phyloP scores from a whole-genome alignment of 2,329 filamentous ascomycete genomes.

The Aureobasidium uvarum region DNA sequence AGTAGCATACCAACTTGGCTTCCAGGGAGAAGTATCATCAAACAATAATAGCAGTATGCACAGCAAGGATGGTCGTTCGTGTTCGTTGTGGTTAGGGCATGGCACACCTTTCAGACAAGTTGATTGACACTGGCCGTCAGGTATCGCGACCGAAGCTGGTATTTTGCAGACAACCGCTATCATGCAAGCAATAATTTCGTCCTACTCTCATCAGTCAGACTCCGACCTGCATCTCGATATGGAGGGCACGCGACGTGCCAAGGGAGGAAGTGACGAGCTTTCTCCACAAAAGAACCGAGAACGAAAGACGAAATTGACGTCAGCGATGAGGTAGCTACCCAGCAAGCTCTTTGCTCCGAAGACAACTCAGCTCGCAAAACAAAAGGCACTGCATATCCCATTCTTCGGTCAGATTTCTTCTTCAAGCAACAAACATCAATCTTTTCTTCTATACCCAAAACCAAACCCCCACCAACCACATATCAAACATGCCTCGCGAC shows the following conservation, averaged over 20 bases:
- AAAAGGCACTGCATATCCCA: conserved; percentile 4
- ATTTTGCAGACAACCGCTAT: too few relatives aligned
- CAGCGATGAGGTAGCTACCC: conserved; percentile 16
- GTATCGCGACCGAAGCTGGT: too few relatives aligned
- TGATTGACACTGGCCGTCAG: too few relatives aligned
- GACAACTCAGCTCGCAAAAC: conserved; percentile 12
- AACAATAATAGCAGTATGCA: too few relatives aligned
- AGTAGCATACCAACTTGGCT: too few relatives aligned
- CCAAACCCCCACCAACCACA: conserved; percentile 26
- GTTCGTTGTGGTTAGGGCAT: too few relatives aligned
- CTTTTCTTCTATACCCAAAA: neutral
- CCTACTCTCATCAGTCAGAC: neutral
- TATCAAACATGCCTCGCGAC: conserved; percentile 43
- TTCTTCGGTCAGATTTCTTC: neutral
- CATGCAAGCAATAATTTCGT: neutral
- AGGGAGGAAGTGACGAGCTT: conserved; percentile 21
- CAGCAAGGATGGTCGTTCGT: too few relatives aligned
- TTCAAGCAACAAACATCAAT: conserved; percentile 3
- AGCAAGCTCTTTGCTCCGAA: conserved; percentile 2
- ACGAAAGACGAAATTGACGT: neutral
- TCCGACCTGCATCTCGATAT: conserved; percentile 12
- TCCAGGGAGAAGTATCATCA: too few relatives aligned
- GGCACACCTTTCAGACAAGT: too few relatives aligned
- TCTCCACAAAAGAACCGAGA: conserved; percentile 22
- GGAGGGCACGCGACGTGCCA: neutral